Base-by-base conservation (phyloP, 495 filamentous ascomycete species). In the Hypoxylon perforatum region DNA sequence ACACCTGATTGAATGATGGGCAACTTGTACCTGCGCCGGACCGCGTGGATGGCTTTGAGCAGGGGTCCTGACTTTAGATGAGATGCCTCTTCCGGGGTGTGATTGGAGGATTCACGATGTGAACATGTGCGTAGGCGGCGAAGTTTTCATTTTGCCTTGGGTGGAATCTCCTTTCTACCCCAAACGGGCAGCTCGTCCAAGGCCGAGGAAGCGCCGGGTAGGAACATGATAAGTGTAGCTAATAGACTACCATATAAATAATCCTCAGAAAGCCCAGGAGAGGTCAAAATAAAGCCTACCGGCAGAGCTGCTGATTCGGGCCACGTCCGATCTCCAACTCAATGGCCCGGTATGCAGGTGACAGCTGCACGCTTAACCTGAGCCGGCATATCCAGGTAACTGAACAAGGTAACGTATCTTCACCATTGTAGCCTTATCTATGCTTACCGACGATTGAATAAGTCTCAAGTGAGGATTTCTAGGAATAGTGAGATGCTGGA, bases 191-290 rank as follows among this genome's bases (percentile, higher is more conserved):
- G 64, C 55, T 70, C 57, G 67, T 63, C n/a, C 48, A 44, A 51
- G 49, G 35, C 72, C 69, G 69, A 75, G 28, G 58, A 73, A 75
- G 72, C 72, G 57, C 72, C 69, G 72, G 51, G 42, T 23, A 70
- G 59, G 62, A 30, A 62, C 51, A 47, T 65, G 52, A 66, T 59
- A 64, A 49, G 50, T 68, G 23, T 38, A 46, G 65, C n/a, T 23
- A 57, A 55, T 3, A 8, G 10, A 56, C 55, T 55, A 36, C 54
- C 48, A 36, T 12, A 28, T 3, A 28, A 28, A 28, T 17, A 42
- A 42, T 42, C 39, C 39, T 2, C 5, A 63, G 41, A 42, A 58
- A 58, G 58, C 35, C 33, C 18, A 46, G 41, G 12, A 59, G 39
- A n/a, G 45, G 22, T 22, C 25, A 30, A 61, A 64, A 47, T 47